Percentiles rank a stretch among this genome's conserved stretches.
phyloP scores from a whole-genome alignment of 192 early-diverging fungal species.

The Kickxella alabastrina region DNA sequence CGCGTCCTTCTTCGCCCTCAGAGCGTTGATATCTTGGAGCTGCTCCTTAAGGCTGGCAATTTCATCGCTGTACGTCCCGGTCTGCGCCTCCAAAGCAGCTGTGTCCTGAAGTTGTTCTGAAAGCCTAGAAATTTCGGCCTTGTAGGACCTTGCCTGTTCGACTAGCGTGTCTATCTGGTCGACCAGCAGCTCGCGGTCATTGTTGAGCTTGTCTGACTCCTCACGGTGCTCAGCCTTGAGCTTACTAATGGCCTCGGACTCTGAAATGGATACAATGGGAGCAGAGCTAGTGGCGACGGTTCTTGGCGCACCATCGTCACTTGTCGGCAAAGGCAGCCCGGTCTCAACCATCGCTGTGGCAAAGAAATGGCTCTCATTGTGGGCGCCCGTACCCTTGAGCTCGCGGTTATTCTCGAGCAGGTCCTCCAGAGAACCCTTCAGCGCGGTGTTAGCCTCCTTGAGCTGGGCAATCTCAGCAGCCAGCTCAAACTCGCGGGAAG shows the following conservation, averaged over 20 bases:
- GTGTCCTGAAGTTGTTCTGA: neutral
- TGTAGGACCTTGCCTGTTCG: neutral
- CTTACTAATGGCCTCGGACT: neutral
- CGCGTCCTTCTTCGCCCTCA: neutral
- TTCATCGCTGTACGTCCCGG: neutral
- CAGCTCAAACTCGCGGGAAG: neutral
- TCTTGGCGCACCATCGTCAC: no score
- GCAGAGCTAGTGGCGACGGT: neutral
- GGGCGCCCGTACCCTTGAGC: conserved; percentile 11
- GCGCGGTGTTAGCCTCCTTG: conserved; percentile 4
- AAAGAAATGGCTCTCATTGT: neutral
- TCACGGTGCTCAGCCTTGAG: conserved; percentile 2
- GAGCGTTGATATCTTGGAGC: neutral
- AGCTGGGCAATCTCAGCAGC: conserved; percentile 4
- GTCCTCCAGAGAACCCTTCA: conserved; percentile 22
- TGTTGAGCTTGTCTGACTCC: neutral
- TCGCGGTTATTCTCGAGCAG: conserved; percentile 29
- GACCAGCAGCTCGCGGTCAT: neutral
- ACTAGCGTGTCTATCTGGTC: neutral
- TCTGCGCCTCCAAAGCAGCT: neutral
- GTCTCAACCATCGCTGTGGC: neutral
- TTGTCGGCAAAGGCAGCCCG: neutral
- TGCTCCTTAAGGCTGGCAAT: neutral
- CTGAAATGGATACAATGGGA: neutral
- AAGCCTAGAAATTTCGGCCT: neutral